Evolutionary conservation across 208 protist species (phyloP).

Genomic region (Crithidia acanthocephali): DNA sequence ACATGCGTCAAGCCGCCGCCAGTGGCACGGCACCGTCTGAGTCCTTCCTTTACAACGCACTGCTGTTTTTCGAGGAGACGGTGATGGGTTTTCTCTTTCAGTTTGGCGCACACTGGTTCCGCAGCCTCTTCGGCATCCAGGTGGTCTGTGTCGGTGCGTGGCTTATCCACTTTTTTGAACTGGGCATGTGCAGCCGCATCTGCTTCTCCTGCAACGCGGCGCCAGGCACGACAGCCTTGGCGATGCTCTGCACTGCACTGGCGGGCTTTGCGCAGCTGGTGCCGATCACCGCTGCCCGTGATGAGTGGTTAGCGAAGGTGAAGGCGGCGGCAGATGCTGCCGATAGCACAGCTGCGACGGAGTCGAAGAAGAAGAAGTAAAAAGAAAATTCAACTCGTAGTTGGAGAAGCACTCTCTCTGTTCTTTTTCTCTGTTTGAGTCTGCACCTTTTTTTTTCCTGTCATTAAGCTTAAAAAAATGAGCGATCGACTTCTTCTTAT

Average conservation of each 20-base stretch:
- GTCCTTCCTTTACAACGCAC: conserved; percentile 1
- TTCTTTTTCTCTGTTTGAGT: too few species aligned
- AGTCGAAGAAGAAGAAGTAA: conserved; percentile 24
- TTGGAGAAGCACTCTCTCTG: too few species aligned
- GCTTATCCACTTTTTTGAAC: conserved; percentile 59
- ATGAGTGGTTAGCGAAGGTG: conserved; percentile 38
- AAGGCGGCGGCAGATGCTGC: neutral
- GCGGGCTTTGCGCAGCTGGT: conserved; percentile 63
- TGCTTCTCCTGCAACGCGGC: conserved; percentile 50
- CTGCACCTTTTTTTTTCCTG: too few species aligned
- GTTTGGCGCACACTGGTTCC: conserved; percentile 36
- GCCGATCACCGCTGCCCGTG: conserved; percentile 37
- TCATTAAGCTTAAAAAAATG: too few species aligned
- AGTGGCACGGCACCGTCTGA: neutral
- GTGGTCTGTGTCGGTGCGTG: conserved; percentile 44
- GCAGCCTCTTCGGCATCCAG: conserved; percentile 44
- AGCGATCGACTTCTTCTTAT: too few species aligned
- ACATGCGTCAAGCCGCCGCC: neutral
- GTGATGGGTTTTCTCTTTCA: conserved; percentile 50
- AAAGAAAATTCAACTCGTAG: too few species aligned
- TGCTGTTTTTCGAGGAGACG: conserved; percentile 48
- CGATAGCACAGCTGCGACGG: neutral
- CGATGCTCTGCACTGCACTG: conserved; percentile 43
- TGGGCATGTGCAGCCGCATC: conserved; percentile 54
- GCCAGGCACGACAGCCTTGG: conserved; percentile 25